Evolutionary conservation across 2,329 filamentous ascomycete genomes (phyloP).

Genomic region (Phyllosticta paracitricarpa): DNA sequence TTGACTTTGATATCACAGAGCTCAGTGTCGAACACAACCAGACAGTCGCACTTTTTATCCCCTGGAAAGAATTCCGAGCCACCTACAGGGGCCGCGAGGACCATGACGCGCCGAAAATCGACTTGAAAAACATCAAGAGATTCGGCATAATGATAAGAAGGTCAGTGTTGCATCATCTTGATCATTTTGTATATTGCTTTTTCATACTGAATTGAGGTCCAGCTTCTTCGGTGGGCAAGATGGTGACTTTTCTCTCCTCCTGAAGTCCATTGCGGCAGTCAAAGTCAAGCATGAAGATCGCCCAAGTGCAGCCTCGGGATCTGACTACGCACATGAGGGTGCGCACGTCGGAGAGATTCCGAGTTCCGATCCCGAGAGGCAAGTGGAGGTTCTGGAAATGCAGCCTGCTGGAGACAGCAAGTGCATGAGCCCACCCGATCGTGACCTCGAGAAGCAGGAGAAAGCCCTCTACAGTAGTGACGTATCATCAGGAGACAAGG

Average conservation of each 20-base stretch:
- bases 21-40: background rate
- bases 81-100: conserved; percentile 64
- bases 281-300: conserved; percentile 5
- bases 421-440: background rate
- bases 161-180: conserved; percentile 34
- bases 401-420: background rate
- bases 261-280: conserved; percentile 46
- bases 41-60: conserved; percentile 39
- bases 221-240: conserved; percentile 70
- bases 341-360: too few relatives aligned
- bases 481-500: background rate
- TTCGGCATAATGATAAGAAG: conserved; percentile 75
- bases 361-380: background rate
- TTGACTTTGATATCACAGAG: conserved; percentile 42
- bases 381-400: background rate
- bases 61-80: conserved; percentile 56
- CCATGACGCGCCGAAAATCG: conserved; percentile 49
- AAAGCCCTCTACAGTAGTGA: background rate
- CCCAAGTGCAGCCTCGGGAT: too few relatives aligned
- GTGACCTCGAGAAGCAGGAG: background rate
- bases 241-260: conserved; percentile 52
- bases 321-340: too few relatives aligned
- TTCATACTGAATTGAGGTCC: background rate
- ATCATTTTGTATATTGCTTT: background rate
- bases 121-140: conserved; percentile 51